Evolutionary conservation across 2,329 filamentous ascomycete genomes (phyloP).

Genomic region (Pseudogymnoascus verrucosus): DNA sequence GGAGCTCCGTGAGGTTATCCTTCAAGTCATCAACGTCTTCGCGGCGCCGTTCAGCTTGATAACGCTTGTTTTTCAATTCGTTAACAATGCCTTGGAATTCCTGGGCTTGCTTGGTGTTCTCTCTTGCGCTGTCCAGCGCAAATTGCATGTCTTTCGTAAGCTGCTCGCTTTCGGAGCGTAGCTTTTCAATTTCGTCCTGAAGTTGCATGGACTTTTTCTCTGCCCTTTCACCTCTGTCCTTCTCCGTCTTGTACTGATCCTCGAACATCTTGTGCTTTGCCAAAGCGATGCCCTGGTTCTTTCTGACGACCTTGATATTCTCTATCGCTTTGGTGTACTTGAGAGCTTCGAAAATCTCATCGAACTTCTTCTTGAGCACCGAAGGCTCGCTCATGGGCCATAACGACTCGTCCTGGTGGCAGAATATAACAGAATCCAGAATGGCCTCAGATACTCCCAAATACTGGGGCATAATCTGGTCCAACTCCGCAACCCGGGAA

Average conservation of each 20-base stretch:
- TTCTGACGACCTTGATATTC: conserved; percentile 79
- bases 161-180: conserved; percentile 49
- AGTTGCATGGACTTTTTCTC: conserved; percentile 59
- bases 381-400: conserved; percentile 92
- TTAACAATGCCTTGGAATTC: conserved; percentile 68
- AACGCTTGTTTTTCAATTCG: conserved; percentile 66
- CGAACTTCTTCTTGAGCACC: conserved; percentile 84
- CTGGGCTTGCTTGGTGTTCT: conserved; percentile 65
- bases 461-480: conserved; percentile 74
- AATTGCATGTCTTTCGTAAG: conserved; percentile 54
- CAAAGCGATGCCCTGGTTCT: conserved; percentile 72
- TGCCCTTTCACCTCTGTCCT: conserved; percentile 69
- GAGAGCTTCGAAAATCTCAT: conserved; percentile 93
- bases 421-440: conserved; percentile 93
- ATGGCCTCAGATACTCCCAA: conserved; percentile 86
- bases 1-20: conserved; percentile 65
- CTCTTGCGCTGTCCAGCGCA: conserved; percentile 44
- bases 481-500: conserved; percentile 70
- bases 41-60: conserved; percentile 63
- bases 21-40: conserved; percentile 63
- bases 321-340: conserved; percentile 98
- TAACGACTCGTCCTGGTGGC: conserved; percentile 93
- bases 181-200: conserved; percentile 55
- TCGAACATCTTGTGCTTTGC: conserved; percentile 66
- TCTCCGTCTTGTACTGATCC: conserved; percentile 70